phyloP scores from a whole-genome alignment of 805 yeast species.

The Metschnikowia kunwiensis region DNA sequence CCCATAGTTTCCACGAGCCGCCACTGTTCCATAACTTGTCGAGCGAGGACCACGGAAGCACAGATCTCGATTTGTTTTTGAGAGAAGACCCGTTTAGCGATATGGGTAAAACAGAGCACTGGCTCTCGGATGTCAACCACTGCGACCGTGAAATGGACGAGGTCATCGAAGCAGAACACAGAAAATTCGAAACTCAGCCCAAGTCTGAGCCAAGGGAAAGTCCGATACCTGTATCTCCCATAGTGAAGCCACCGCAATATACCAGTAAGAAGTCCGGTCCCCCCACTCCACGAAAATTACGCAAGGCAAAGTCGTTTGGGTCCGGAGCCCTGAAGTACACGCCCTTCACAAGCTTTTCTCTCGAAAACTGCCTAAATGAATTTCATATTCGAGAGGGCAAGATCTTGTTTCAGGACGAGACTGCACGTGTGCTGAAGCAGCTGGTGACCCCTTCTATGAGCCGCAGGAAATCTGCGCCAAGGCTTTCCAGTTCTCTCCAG shows the following conservation, averaged over 20 bases:
- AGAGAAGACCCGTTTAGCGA: slow-evolving; percentile 8
- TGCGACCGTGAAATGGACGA: no score
- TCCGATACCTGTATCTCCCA: no score
- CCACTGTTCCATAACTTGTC: background rate
- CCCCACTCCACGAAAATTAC: slow-evolving; percentile 1
- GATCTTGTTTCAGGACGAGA: slow-evolving; percentile 18
- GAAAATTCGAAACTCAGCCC: no score
- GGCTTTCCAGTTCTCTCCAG: slow-evolving; percentile 5
- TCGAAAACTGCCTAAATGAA: slow-evolving; percentile 18
- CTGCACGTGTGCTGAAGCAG: slow-evolving; percentile 14
- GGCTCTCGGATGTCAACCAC: no score
- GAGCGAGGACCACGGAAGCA: background rate
- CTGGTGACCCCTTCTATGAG: slow-evolving; percentile 6
- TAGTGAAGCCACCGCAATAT: no score
- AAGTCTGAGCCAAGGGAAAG: background rate
- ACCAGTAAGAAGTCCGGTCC: background rate
- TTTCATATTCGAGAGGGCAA: slow-evolving; percentile 16
- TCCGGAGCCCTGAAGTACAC: slow-evolving; percentile 4
- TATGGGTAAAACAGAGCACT: no score
- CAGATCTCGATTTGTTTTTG: slow-evolving; percentile 1
- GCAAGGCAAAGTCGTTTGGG: slow-evolving; percentile 12
- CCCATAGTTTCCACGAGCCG: background rate
- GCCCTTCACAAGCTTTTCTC: slow-evolving; percentile 12
- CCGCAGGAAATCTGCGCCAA: slow-evolving; percentile 12
- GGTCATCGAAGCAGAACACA: no score